These are phyloP conservation scores for Paxillus ammoniavirescens DNA, from an alignment of 768 basidiomycete species.

Conservation along the genomic window DNA sequence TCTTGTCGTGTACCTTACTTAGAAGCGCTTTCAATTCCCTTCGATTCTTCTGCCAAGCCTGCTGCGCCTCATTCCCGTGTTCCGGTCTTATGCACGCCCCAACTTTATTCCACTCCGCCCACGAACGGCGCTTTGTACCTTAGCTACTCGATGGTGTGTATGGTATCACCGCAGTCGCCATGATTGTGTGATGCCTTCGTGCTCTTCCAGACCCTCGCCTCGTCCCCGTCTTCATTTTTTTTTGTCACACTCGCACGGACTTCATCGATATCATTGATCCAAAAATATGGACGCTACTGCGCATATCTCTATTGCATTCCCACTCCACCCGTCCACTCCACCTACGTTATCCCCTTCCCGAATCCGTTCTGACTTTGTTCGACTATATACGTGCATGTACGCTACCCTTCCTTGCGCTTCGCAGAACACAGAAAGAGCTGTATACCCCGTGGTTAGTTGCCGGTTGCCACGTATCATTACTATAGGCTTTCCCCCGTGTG, in stretches of 20 bases:
- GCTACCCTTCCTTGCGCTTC: too few species aligned
- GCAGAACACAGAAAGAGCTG: too few species aligned
- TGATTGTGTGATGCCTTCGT: neutral
- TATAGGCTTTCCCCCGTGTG: too few species aligned
- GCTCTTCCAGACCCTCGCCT: neutral
- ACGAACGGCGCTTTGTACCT: neutral
- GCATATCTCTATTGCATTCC: neutral
- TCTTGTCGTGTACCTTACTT: neutral
- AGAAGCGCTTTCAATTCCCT: neutral
- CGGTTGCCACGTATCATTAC: too few species aligned
- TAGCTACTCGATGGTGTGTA: conserved; percentile 1
- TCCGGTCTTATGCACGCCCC: neutral
- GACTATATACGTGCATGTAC: neutral
- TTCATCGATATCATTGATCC: neutral
- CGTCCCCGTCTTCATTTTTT: neutral
- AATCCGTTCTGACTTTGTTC: too few species aligned
- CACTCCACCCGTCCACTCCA: neutral
- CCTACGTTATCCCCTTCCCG: neutral
- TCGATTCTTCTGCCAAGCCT: too few species aligned
- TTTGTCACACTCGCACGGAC: neutral
- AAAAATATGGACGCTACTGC: conserved; percentile 1
- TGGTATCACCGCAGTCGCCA: neutral
- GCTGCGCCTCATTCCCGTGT: neutral
- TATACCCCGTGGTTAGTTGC: too few species aligned
- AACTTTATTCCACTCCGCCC: neutral